These are phyloP conservation scores for Fusarium annulatum DNA, from an alignment of 2,329 filamentous ascomycete species.

Conservation along the genomic window DNA sequence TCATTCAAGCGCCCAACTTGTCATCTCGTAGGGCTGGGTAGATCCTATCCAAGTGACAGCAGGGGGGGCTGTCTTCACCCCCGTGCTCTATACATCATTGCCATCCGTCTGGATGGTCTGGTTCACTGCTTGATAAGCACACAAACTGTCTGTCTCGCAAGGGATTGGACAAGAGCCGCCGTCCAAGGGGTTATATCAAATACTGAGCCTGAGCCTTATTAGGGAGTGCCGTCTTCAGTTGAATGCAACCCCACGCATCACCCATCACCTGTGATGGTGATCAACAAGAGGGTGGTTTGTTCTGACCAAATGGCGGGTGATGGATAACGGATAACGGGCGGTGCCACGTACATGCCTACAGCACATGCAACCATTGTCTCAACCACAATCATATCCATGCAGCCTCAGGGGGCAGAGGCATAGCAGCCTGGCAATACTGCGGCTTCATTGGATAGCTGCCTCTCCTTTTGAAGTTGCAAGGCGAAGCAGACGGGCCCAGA, in stretches of 20 bases:
- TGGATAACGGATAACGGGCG: constrained; percentile 35
- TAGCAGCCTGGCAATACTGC: constrained; percentile 35
- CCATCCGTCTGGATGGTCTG: background rate
- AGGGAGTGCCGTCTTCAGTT: constrained; percentile 1
- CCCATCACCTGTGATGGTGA: constrained; percentile 24
- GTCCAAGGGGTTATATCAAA: constrained; percentile 7
- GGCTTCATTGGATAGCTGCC: constrained; percentile 17
- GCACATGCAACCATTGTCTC: constrained; percentile 8
- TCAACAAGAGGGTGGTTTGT: constrained; percentile 20
- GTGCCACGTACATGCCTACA: constrained; percentile 31
- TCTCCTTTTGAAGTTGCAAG: constrained; percentile 17
- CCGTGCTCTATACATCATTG: background rate
- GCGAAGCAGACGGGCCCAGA: constrained; percentile 30
- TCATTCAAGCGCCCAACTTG: constrained; percentile 21
- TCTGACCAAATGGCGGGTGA: constrained; percentile 20
- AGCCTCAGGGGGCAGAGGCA: constrained; percentile 23
- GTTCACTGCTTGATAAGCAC: constrained; percentile 27
- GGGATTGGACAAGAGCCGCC: constrained; percentile 15
- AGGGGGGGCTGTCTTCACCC: background rate
- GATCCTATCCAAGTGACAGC: constrained; percentile 1
- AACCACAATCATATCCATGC: constrained; percentile 13
- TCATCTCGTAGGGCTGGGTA: constrained; percentile 31
- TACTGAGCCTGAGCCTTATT: background rate
- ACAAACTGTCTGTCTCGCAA: constrained; percentile 21
- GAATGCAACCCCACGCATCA: constrained; percentile 24